phyloP scores from a whole-genome alignment of 371 early-diverging fungal species.

The Mucor lusitanicus region DNA sequence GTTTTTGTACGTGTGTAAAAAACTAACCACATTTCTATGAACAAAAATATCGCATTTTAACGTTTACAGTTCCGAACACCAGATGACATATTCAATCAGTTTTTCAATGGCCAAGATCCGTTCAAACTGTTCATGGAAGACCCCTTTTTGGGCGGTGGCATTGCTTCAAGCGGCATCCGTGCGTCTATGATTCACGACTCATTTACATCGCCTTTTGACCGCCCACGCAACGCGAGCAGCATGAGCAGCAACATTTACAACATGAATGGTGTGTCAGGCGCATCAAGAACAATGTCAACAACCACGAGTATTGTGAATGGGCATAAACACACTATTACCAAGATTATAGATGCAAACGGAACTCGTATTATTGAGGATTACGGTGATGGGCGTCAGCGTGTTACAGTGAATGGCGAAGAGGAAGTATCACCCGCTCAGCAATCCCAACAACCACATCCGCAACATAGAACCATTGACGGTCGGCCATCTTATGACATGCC shows the following conservation, averaged over 20 bases:
- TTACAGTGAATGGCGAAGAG: slow-evolving; percentile 20
- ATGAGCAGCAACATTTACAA: background rate
- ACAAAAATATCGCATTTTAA: background rate
- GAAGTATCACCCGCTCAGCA: background rate
- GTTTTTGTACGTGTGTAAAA: slow-evolving; percentile 5
- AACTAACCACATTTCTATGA: background rate
- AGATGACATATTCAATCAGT: slow-evolving; percentile 21
- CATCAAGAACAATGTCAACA: slow-evolving; percentile 13
- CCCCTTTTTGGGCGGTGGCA: slow-evolving; percentile 1
- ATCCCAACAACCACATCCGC: background rate
- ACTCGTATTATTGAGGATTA: slow-evolving; percentile 20
- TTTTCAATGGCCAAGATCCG: slow-evolving; percentile 19
- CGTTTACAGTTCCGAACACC: slow-evolving; percentile 17
- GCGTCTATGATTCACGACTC: background rate
- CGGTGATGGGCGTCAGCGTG: slow-evolving; percentile 20
- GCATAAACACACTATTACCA: slow-evolving; percentile 16
- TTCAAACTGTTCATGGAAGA: slow-evolving; percentile 15
- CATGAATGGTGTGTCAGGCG: background rate
- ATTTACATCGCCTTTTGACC: background rate
- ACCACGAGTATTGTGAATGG: slow-evolving; percentile 22
- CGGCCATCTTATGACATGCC: slow-evolving; percentile 1
- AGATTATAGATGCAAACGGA: slow-evolving; percentile 18
- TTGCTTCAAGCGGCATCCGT: background rate
- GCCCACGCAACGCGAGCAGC: background rate
- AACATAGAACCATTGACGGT: background rate